These are phyloP conservation scores for Magnusiomyces suaveolens DNA, from an alignment of 1,139 yeast genomes.

Conservation along the genomic window DNA sequence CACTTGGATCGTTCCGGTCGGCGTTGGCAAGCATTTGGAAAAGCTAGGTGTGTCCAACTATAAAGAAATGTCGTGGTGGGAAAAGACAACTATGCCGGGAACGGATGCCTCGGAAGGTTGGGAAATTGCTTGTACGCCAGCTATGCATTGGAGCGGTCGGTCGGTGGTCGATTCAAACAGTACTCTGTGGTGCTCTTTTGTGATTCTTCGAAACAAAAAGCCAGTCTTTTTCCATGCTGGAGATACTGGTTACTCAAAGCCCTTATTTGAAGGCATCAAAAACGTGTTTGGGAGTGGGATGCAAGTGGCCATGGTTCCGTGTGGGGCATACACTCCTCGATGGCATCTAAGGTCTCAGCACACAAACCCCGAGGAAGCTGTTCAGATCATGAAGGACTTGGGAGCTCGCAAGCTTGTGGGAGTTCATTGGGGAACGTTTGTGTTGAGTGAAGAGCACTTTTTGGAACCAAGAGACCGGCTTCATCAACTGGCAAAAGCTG, in stretches of 20 bases:
- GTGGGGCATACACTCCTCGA: slow-evolving; percentile 90
- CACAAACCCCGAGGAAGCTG: slow-evolving; percentile 69
- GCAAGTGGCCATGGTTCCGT: slow-evolving; percentile 66
- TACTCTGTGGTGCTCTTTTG: slow-evolving; percentile 81
- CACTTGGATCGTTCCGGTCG: slow-evolving; percentile 81
- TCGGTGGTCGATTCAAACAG: slow-evolving; percentile 65
- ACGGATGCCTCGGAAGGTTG: slow-evolving; percentile 41
- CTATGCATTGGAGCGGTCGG: slow-evolving; percentile 97
- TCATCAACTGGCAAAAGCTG: slow-evolving; percentile 24
- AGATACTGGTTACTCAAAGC: slow-evolving; percentile 80
- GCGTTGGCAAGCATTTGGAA: slow-evolving; percentile 53
- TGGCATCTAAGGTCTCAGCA: slow-evolving; percentile 93
- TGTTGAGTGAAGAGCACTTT: slow-evolving; percentile 77
- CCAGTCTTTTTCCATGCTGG: slow-evolving; percentile 86
- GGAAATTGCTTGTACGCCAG: slow-evolving; percentile 81
- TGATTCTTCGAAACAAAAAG: slow-evolving; percentile 53
- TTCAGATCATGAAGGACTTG: slow-evolving; percentile 56
- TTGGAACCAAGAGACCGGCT: slow-evolving; percentile 62
- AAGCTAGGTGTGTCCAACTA: slow-evolving; percentile 44
- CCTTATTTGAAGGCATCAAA: slow-evolving; percentile 57
- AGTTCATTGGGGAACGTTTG: slow-evolving; percentile 94
- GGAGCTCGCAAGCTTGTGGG: slow-evolving; percentile 62
- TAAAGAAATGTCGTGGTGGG: slow-evolving; percentile 92
- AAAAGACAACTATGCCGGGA: slow-evolving; percentile 40
- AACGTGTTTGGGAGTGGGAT: slow-evolving; percentile 54